Conservation (phyloP, 148 eudicot species). For the Rhododendron williamsianum region DNA sequence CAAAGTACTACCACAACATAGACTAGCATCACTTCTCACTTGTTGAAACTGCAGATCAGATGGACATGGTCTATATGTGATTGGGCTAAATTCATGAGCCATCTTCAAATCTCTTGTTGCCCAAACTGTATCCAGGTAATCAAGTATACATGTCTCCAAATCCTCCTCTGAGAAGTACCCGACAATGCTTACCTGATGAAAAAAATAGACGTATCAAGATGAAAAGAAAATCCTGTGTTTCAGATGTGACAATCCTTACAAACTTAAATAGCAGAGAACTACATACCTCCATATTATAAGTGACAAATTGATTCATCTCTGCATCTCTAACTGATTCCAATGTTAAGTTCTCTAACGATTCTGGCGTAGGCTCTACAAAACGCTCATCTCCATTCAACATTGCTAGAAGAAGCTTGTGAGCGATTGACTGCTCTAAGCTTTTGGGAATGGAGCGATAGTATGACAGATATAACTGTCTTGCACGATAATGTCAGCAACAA, state of each 20-base stretch:
- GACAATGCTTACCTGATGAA: slow-evolving; percentile 78
- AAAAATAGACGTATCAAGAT: background rate
- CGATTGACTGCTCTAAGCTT: slow-evolving; percentile 95
- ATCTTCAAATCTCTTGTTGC: slow-evolving; percentile 40
- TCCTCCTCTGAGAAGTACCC: slow-evolving; percentile 96
- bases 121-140: slow-evolving; percentile 85
- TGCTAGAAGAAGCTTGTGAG: slow-evolving; percentile 86
- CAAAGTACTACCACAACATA: background rate
- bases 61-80: slow-evolving; percentile 65
- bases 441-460: slow-evolving; percentile 93
- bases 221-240: background rate
- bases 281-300: slow-evolving; percentile 89
- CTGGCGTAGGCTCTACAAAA: slow-evolving; percentile 93
- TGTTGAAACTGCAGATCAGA: slow-evolving; percentile 75
- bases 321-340: slow-evolving; percentile 79
- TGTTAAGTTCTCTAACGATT: slow-evolving; percentile 63
- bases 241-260: background rate
- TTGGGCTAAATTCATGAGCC: slow-evolving; percentile 39
- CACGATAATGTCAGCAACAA: slow-evolving; percentile 46
- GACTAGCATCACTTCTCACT: slow-evolving; percentile 37
- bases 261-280: background rate
- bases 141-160: slow-evolving; percentile 88
- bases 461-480: slow-evolving; percentile 85
- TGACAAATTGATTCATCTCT: slow-evolving; percentile 81
- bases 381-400: slow-evolving; percentile 98